Base-by-base conservation (phyloP, 805 yeast species). In the Deakozyma indianensis region DNA sequence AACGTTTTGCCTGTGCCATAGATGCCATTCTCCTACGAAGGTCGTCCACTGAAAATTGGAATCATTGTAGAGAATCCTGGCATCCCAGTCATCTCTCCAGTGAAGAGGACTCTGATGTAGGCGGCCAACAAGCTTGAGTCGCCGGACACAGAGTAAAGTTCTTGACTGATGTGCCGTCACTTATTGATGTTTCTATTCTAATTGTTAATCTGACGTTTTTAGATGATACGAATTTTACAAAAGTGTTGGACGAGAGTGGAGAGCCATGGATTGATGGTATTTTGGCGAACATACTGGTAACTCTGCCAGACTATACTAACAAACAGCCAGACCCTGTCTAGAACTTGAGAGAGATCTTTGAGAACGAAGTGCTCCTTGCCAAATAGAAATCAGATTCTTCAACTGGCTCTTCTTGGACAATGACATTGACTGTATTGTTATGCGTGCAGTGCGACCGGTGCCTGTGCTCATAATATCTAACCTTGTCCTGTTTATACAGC, bases 11-110 rank as follows among this genome's bases (percentile, higher is more conserved):
- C 76, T 23, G 56, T 77, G 22, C 71, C 75, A 1, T 77, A 79
- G 78, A 62, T 68, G 47, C 49, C 53, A 1, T 54, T 55, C 0
- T 48, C 53, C 11, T 32, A 35, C 46, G 60, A 45, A 48, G 47
- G 50, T 23, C n/a, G n/a, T n/a, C 68, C 65, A 49, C 53, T 73
- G 23, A 66, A 60, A 16, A 56, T 76, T 52, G 81, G 78, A 2
- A 53, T 74, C 16, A 51, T 71, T 53, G 52, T 51, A 23, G 69
- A 68, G 57, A 79, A 77, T 54, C 62, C 64, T 4, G 53, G 58
- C 23, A 66, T 71, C 15, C 61, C 65, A 47, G 80, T 81, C 15
- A 71, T 71, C 24, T 81, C 82, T 1, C 79, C 81, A 5, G 67
- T 77, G 18, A 51, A 59, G 4, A 63, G 80, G 48, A 75, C 69